Base-by-base conservation (phyloP, 2,329 filamentous ascomycete species). In the Calonectria crousiana region DNA sequence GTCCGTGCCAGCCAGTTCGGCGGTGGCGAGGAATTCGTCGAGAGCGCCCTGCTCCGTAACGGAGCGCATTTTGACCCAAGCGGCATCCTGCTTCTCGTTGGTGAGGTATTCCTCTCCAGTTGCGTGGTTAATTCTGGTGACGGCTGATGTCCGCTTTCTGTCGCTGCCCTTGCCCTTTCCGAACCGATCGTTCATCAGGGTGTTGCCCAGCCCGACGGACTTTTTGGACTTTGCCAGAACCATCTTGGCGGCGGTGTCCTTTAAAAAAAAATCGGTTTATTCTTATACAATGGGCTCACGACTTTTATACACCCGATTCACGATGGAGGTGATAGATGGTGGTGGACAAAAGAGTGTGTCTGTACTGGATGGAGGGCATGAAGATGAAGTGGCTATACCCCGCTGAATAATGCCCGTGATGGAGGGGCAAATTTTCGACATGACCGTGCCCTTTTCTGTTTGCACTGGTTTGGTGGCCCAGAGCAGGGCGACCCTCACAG, bases 41-140 rank as follows among this genome's bases (percentile, higher is more conserved):
- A 99, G 92, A 56, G 96, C 96, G 79, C 94, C 96, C 86, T 99
- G 97, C 88, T 99, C 95, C 6, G 97, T 99, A 79, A 99, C 95
- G 84, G 95, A 98, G 88, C 96, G 95, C 97, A 99, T 98, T 89
- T 98, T 99, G 83, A 98, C 95, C 95, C 96, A 99, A 79, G 95
- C 91, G 44, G 96, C 97, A 87, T 98, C 96, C 84, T 97, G 93
- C 80, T 92, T 93, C 77, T 94, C 93, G 84, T 98, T 98, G 64
- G 95, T 97, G 81, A 98, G 92, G 84, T 99, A 99, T 89, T 93
- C 93, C 84, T 97, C 94, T 83, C 95, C 95, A 28, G 95, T 95
- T 32, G 92, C 89, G 81, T 96, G 92, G 84, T 95, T 92, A 77
- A 95, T 94, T 82, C 94, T 92, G 30, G 89, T 90, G 74, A 92